A percentile compares a stretch with the other conserved stretches of the same genome.
These are phyloP conservation scores for Zygosaccharomyces sapae DNA, from an alignment of 1,139 yeast species.

Conservation along the genomic window DNA sequence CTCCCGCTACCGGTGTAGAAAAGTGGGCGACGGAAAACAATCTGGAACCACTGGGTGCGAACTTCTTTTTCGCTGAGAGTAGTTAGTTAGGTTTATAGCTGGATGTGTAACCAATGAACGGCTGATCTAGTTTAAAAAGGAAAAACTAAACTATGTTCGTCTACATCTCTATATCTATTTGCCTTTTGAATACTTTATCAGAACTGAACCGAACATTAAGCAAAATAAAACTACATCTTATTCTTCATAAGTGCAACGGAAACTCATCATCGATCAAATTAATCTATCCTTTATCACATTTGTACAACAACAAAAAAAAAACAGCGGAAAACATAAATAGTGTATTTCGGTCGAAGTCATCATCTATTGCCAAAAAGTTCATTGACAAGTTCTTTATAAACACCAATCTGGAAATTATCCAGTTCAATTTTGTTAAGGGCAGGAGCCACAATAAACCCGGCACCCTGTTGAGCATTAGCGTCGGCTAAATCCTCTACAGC, in stretches of 20 bases:
- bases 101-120: not conserved
- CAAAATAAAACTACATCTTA: not conserved
- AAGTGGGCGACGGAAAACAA: slow-evolving; percentile 69
- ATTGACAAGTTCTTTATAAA: slow-evolving; percentile 36
- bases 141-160: not conserved
- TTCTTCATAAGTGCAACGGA: not conserved
- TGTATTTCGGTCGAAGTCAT: not conserved
- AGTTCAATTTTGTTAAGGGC: slow-evolving; percentile 28
- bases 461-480: slow-evolving; percentile 21
- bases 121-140: not conserved
- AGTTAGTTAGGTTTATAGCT: slow-evolving; percentile 28
- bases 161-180: slow-evolving; percentile 2
- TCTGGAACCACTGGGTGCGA: slow-evolving; percentile 64
- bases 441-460: slow-evolving; percentile 29
- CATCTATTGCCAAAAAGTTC: slow-evolving; percentile 21
- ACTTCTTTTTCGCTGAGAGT: slow-evolving; percentile 75
- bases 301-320: not conserved
- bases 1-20: slow-evolving; percentile 68
- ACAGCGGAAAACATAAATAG: not conserved
- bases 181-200: slow-evolving; percentile 4
- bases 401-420: slow-evolving; percentile 37
- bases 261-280: not conserved
- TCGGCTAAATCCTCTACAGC: slow-evolving; percentile 29
- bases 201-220: slow-evolving; percentile 1
- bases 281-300: not conserved